phyloP scores from a whole-genome alignment of 1,284 basidiomycete species.

The Ganoderma lingzhi region DNA sequence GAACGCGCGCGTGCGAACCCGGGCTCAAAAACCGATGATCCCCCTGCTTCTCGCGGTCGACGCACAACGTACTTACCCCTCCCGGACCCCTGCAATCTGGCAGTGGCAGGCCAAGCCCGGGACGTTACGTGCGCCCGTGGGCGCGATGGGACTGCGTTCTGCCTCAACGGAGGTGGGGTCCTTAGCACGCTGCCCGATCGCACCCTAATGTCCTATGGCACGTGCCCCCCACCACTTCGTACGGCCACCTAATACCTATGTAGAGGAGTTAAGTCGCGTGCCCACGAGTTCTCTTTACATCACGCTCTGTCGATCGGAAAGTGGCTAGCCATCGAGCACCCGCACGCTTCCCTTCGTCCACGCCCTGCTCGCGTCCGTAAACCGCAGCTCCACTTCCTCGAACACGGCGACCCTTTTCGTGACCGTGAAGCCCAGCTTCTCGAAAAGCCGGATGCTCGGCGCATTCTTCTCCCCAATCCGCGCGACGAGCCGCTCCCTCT shows the following conservation, averaged over 20 bases:
- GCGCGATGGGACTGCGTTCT: background rate
- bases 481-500: constrained; percentile 55
- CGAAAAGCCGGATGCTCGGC: constrained; percentile 67
- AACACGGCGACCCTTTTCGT: constrained; percentile 77
- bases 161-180: background rate
- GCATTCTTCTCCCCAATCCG: constrained; percentile 62
- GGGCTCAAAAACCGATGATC: background rate
- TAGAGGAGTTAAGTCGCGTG: background rate
- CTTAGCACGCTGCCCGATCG: too few relatives aligned
- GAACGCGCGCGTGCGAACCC: background rate
- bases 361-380: constrained; percentile 17
- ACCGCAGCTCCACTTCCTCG: constrained; percentile 76
- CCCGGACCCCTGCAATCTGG: background rate
- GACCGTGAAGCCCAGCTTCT: constrained; percentile 71
- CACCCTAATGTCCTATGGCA: background rate
- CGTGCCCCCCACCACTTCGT: too few relatives aligned
- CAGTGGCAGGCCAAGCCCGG: background rate
- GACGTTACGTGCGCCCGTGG: background rate
- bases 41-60: background rate
- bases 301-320: background rate
- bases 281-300: too few relatives aligned
- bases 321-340: constrained; percentile 7
- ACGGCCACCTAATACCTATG: too few relatives aligned
- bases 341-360: constrained; percentile 25
- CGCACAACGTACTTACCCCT: background rate